These are phyloP conservation scores for Sechiopsis laciniata DNA, from an alignment of 306 rosid species.

Conservation along the genomic window DNA sequence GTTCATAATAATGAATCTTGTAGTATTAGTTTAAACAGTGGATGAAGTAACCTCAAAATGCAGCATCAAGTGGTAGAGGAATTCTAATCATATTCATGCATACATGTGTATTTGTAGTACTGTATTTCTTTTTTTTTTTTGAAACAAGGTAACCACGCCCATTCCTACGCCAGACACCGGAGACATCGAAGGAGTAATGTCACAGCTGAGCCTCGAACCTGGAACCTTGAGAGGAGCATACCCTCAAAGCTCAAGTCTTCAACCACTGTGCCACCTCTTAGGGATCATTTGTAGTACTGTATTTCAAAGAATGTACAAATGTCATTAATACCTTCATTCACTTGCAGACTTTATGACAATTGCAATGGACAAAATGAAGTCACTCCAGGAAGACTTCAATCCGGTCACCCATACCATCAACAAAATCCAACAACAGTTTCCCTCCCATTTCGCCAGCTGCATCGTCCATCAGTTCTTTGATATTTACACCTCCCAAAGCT, in stretches of 20 bases:
- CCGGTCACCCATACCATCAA: conserved; percentile 76
- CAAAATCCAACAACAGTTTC: conserved; percentile 61
- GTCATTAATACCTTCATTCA: conserved; percentile 10
- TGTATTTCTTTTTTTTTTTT: too few species aligned
- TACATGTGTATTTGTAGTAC: neutral
- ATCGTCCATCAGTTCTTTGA: conserved; percentile 70
- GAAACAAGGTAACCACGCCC: too few species aligned
- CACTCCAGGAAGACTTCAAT: conserved; percentile 82
- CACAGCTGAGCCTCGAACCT: too few species aligned
- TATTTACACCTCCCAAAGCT: conserved; percentile 83
- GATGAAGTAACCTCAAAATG: neutral
- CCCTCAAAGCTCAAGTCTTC: too few species aligned
- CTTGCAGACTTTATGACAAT: neutral
- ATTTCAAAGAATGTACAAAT: neutral
- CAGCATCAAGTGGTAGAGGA: neutral
- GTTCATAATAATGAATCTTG: neutral
- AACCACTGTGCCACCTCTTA: too few species aligned
- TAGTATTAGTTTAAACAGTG: neutral
- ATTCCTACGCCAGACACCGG: too few species aligned
- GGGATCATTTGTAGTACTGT: too few species aligned
- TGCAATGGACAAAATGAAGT: conserved; percentile 15
- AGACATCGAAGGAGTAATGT: too few species aligned
- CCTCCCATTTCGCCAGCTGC: conserved; percentile 81
- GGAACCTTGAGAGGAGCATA: too few species aligned
- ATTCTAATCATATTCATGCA: neutral